phyloP scores from a whole-genome alignment of 2,329 filamentous ascomycete genomes.

The Piedraia hortae region DNA sequence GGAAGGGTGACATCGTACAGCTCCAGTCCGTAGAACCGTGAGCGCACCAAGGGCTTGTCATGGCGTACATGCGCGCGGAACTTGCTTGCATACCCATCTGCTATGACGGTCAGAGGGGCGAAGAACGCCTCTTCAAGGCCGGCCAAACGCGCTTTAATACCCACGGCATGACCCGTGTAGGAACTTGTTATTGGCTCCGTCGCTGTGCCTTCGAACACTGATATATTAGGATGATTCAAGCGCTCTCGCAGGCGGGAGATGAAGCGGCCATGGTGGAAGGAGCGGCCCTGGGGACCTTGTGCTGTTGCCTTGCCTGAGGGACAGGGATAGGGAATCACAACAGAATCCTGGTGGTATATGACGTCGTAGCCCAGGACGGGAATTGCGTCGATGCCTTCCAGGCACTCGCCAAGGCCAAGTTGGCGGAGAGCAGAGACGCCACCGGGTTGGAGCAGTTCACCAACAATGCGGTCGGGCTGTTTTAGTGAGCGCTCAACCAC shows the following conservation, averaged over 20 bases:
- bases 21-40: conserved; percentile 83
- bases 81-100: conserved; percentile 77
- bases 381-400: conserved; percentile 72
- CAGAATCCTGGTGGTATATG: conserved; percentile 46
- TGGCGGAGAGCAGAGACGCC: conserved; percentile 56
- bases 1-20: conserved; percentile 68
- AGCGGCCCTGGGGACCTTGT: conserved; percentile 36
- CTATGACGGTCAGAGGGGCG: conserved; percentile 60
- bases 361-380: conserved; percentile 68
- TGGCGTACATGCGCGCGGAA: conserved; percentile 60
- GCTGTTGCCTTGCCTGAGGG: conserved; percentile 22
- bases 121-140: conserved; percentile 48
- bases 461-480: conserved; percentile 86
- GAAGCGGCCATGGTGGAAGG: conserved; percentile 88
- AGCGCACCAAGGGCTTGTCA: conserved; percentile 40
- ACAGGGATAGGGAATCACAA: conserved; percentile 61
- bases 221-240: conserved; percentile 51
- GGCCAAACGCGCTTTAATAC: conserved; percentile 49
- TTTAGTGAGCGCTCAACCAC: conserved; percentile 71
- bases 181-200: conserved; percentile 45
- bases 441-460: conserved; percentile 80
- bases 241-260: conserved; percentile 55
- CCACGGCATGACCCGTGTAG: conserved; percentile 44
- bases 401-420: conserved; percentile 50
- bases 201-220: conserved; percentile 71